Evolutionary conservation across 192 early-diverging fungal species (phyloP).

Genomic region (Obelidium mucronatum): DNA sequence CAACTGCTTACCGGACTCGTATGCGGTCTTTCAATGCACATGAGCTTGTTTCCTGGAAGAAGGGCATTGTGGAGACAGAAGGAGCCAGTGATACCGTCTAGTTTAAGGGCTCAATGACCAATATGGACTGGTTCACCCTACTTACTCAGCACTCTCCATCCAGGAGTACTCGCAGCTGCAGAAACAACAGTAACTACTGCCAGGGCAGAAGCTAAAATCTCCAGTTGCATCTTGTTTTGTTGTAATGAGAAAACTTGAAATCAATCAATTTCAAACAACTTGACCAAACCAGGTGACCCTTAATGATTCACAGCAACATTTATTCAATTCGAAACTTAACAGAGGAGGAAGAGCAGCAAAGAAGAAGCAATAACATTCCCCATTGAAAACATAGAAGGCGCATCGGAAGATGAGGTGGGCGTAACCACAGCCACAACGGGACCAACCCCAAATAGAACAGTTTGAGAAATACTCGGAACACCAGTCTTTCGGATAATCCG

Average conservation of each 20-base stretch:
- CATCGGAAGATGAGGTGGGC: background rate
- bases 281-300: too few species aligned
- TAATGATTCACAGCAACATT: too few species aligned
- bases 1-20: slow-evolving; percentile 19
- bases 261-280: too few species aligned
- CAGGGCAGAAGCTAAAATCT: too few species aligned
- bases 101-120: slow-evolving; percentile 3
- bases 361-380: too few species aligned
- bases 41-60: slow-evolving; percentile 27
- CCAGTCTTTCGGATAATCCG: slow-evolving; percentile 30
- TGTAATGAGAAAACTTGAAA: too few species aligned
- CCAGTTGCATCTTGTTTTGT: too few species aligned
- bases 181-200: background rate
- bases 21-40: slow-evolving; percentile 50
- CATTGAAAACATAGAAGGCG: too few species aligned
- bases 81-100: slow-evolving; percentile 33
- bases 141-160: background rate
- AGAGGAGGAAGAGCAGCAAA: too few species aligned
- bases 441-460: slow-evolving; percentile 19
- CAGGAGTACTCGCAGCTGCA: background rate
- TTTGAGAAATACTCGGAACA: slow-evolving; percentile 37
- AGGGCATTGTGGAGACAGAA: slow-evolving; percentile 38
- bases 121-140: too few species aligned
- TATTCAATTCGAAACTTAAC: too few species aligned
- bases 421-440: background rate